Conservation (phyloP, 176 grass and related monocot species). For the Juncus inflexus region DNA sequence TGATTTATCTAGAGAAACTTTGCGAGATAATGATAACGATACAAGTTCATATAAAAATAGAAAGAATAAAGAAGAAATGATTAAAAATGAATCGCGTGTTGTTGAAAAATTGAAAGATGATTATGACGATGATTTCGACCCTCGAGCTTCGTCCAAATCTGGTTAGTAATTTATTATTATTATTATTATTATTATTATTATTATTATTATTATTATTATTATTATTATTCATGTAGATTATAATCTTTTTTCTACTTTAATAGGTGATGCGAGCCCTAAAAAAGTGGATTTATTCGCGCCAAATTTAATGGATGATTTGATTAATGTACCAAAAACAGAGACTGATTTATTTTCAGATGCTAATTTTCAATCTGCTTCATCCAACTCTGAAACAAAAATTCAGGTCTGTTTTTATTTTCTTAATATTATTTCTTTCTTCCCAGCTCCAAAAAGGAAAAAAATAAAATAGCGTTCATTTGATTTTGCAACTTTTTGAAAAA, state of each 20-base stretch:
- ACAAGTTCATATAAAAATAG: constrained; percentile 11
- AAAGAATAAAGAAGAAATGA: constrained; percentile 15
- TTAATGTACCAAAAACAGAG: constrained; percentile 27
- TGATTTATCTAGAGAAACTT: constrained; percentile 8
- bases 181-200: too few species aligned
- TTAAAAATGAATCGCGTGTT: constrained; percentile 2
- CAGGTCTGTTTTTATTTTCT: constrained; percentile 22
- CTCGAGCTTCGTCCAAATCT: constrained; percentile 38
- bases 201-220: neutral
- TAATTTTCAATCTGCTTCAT: constrained; percentile 36
- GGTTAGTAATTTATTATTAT: constrained; percentile 26
- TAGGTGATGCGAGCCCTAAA: constrained; percentile 26
- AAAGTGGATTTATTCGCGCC: constrained; percentile 41
- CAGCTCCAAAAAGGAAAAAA: too few species aligned
- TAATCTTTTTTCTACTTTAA: constrained; percentile 2
- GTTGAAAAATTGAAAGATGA: constrained; percentile 22
- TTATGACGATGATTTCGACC: constrained; percentile 52
- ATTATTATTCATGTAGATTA: neutral
- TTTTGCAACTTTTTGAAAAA: neutral
- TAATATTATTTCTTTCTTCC: neutral
- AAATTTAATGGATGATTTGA: constrained; percentile 46
- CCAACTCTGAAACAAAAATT: constrained; percentile 28
- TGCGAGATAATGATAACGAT: constrained; percentile 24
- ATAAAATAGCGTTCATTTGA: too few species aligned
- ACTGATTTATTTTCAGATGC: constrained; percentile 60